Evolutionary conservation across 495 filamentous ascomycete genomes (phyloP).

Genomic region (Penicillium mononematosum): DNA sequence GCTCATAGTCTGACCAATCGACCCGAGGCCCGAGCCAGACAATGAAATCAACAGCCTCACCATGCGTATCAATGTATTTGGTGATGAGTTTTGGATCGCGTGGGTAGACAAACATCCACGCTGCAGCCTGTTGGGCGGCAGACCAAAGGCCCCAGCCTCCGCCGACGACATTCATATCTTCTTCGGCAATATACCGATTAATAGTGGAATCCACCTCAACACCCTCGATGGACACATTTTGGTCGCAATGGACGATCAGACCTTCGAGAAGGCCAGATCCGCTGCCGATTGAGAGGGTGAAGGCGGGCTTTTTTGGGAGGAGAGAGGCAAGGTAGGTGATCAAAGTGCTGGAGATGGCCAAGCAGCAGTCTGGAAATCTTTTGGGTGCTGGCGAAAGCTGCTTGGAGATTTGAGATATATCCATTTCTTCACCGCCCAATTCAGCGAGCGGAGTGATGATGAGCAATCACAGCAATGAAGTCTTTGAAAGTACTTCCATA

Average conservation of each 20-base stretch:
- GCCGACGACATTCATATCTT: slow-evolving; percentile 40
- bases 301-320: slow-evolving; percentile 41
- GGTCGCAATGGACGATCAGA: slow-evolving; percentile 33
- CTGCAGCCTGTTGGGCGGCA: slow-evolving; percentile 34
- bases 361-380: slow-evolving; percentile 46
- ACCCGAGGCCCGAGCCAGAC: slow-evolving; percentile 52
- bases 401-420: slow-evolving; percentile 21
- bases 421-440: slow-evolving; percentile 22
- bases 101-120: slow-evolving; percentile 59
- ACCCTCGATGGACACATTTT: slow-evolving; percentile 35
- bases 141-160: slow-evolving; percentile 44
- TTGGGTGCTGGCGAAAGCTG: slow-evolving; percentile 25
- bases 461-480: no score
- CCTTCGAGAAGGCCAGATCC: slow-evolving; percentile 55
- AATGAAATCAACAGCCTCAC: slow-evolving; percentile 31
- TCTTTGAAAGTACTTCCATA: no score
- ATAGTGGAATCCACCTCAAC: slow-evolving; percentile 47
- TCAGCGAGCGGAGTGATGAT: no score
- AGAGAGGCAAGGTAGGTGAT: slow-evolving; percentile 31
- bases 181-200: slow-evolving; percentile 47
- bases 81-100: slow-evolving; percentile 44
- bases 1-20: slow-evolving; percentile 49
- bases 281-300: slow-evolving; percentile 54
- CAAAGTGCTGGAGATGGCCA: slow-evolving; percentile 46
- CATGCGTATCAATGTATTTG: slow-evolving; percentile 42